phyloP scores from a whole-genome alignment of 1,139 yeast genomes.

The Lodderomyces oxycetoniae region DNA sequence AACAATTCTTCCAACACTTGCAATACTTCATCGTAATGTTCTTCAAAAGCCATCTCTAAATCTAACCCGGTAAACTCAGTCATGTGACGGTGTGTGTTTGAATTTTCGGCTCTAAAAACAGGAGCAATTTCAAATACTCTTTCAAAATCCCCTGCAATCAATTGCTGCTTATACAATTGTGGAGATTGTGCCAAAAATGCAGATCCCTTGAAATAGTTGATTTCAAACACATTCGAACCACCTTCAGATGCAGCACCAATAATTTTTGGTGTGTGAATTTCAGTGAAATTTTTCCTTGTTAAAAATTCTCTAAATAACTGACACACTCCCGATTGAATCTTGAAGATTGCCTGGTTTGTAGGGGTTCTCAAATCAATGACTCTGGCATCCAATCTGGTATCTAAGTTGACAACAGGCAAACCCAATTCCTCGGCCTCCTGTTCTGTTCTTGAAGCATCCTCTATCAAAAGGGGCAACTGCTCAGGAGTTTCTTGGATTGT shows the following conservation, averaged over 20 bases:
- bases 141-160: conserved; percentile 97
- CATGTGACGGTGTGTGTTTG: conserved; percentile 98
- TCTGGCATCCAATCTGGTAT: conserved; percentile 91
- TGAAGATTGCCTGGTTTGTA: conserved; percentile 96
- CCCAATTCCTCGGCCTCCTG: conserved; percentile 91
- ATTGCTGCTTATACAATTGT: conserved; percentile 94
- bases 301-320: conserved; percentile 86
- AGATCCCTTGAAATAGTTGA: conserved; percentile 84
- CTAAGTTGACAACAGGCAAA: conserved; percentile 90
- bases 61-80: conserved; percentile 97
- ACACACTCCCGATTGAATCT: conserved; percentile 86
- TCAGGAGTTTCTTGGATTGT: conserved; percentile 86
- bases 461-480: conserved; percentile 88
- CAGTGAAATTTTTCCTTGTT: conserved; percentile 63
- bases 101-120: conserved; percentile 97
- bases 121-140: conserved; percentile 95
- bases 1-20: conserved; percentile 81
- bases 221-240: conserved; percentile 94
- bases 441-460: conserved; percentile 94
- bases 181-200: conserved; percentile 98
- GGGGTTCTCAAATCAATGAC: conserved; percentile 95
- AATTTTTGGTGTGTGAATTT: conserved; percentile 93
- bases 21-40: conserved; percentile 93
- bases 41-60: conserved; percentile 97
- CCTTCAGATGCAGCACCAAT: conserved; percentile 97